These are phyloP conservation scores for Coemansia sp. DNA, from an alignment of 192 early-diverging fungal genomes.

Conservation along the genomic window DNA sequence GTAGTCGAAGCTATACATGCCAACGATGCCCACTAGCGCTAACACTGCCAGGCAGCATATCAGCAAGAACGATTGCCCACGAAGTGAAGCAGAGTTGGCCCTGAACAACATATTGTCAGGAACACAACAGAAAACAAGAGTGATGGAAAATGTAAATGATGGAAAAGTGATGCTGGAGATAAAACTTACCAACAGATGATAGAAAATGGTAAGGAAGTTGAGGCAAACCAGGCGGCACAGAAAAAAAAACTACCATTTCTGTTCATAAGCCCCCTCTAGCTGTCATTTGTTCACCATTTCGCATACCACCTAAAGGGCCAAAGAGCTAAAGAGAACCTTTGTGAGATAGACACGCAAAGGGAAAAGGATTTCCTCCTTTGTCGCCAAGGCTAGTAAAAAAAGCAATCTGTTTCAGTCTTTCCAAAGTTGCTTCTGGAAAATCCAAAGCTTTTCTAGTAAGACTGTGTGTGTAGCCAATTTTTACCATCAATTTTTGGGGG, in stretches of 20 bases:
- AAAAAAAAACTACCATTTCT: no score
- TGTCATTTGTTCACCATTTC: no score
- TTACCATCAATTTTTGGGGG: no score
- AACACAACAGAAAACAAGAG: background rate
- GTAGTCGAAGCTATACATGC: slow-evolving; percentile 1
- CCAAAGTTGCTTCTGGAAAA: background rate
- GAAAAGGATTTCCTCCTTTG: no score
- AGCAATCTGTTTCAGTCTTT: no score
- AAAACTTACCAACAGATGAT: background rate
- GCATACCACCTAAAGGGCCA: no score
- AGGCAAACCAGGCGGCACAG: background rate
- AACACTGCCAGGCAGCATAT: background rate
- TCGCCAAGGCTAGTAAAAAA: no score
- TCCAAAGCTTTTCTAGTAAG: background rate
- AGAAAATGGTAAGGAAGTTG: background rate
- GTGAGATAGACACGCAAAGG: no score
- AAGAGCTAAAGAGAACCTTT: no score
- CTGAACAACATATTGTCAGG: background rate
- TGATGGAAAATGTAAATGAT: background rate
- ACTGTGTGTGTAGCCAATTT: no score
- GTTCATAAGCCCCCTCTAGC: no score
- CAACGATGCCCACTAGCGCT: background rate
- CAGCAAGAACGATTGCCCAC: background rate
- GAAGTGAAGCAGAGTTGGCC: background rate
- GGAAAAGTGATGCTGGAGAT: background rate